These are phyloP conservation scores for Hibiscus syriacus DNA, from an alignment of 345 rosid species.

Conservation along the genomic window DNA sequence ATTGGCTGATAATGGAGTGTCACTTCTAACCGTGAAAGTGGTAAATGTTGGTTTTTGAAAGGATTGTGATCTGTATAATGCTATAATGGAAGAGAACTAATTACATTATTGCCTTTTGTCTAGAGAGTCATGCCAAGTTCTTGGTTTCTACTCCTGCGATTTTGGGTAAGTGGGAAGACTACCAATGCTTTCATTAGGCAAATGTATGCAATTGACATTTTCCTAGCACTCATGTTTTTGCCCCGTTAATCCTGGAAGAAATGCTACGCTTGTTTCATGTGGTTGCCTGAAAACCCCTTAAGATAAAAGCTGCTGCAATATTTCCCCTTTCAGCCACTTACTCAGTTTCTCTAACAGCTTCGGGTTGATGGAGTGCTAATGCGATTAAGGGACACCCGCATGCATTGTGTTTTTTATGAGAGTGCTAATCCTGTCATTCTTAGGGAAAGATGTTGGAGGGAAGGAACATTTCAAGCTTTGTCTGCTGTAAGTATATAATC, in stretches of 20 bases:
- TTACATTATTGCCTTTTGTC: background rate
- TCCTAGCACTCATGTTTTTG: background rate
- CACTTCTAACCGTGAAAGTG: conserved; percentile 96
- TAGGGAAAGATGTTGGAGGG: conserved; percentile 92
- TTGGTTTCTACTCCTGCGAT: conserved; percentile 97
- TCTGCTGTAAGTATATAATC: conserved; percentile 53
- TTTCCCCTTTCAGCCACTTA: conserved; percentile 8
- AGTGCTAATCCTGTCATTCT: conserved; percentile 45
- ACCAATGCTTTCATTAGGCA: background rate
- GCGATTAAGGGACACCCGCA: conserved; percentile 91
- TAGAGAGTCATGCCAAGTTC: conserved; percentile 98
- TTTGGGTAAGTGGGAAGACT: conserved; percentile 65
- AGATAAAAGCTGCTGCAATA: background rate
- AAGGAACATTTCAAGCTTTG: conserved; percentile 64
- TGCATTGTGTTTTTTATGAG: conserved; percentile 62
- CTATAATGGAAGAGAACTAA: conserved; percentile 3
- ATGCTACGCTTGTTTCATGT: background rate
- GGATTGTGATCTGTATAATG: background rate
- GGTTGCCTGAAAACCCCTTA: background rate
- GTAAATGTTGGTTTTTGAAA: conserved; percentile 30
- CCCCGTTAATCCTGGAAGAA: background rate
- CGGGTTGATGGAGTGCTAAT: conserved; percentile 95
- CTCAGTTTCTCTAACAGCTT: conserved; percentile 41
- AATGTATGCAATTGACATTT: background rate
- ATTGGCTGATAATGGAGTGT: conserved; percentile 92